These are phyloP conservation scores for Huntiella savannae DNA, from an alignment of 2,329 filamentous ascomycete species.

Conservation along the genomic window DNA sequence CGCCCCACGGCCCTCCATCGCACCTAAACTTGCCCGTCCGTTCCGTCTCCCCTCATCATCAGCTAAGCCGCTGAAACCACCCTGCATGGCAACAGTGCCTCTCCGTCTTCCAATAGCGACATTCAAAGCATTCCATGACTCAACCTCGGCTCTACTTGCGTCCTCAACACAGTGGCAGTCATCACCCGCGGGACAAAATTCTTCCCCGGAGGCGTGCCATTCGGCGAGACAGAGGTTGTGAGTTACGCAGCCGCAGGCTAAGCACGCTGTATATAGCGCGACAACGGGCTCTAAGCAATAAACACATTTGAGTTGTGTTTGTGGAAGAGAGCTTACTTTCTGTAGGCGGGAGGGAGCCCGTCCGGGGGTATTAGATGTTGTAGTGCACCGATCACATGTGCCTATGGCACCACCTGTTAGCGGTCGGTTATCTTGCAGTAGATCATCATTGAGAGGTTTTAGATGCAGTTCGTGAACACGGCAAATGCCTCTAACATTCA, in stretches of 20 bases:
- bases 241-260: slow-evolving; percentile 42
- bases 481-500: slow-evolving; percentile 45
- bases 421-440: not conserved
- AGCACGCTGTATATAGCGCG: slow-evolving; percentile 39
- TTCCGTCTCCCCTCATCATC: not conserved
- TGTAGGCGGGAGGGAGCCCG: slow-evolving; percentile 31
- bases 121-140: slow-evolving; percentile 40
- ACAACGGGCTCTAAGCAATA: slow-evolving; percentile 43
- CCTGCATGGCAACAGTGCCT: slow-evolving; percentile 1
- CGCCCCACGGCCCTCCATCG: not conserved
- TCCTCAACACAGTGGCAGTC: slow-evolving; percentile 43
- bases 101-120: slow-evolving; percentile 18
- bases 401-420: no score
- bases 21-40: not conserved
- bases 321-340: slow-evolving; percentile 13
- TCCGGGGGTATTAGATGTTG: slow-evolving; percentile 17
- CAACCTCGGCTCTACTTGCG: slow-evolving; percentile 36
- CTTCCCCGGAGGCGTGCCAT: slow-evolving; percentile 38
- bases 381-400: slow-evolving; percentile 14
- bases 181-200: slow-evolving; percentile 41
- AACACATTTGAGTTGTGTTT: slow-evolving; percentile 36
- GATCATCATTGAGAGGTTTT: slow-evolving; percentile 32
- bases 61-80: slow-evolving; percentile 13
- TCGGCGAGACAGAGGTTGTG: slow-evolving; percentile 40
- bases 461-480: slow-evolving; percentile 43